Base-by-base conservation (phyloP, 768 basidiomycete genomes). In the Austroboletus festivus region DNA sequence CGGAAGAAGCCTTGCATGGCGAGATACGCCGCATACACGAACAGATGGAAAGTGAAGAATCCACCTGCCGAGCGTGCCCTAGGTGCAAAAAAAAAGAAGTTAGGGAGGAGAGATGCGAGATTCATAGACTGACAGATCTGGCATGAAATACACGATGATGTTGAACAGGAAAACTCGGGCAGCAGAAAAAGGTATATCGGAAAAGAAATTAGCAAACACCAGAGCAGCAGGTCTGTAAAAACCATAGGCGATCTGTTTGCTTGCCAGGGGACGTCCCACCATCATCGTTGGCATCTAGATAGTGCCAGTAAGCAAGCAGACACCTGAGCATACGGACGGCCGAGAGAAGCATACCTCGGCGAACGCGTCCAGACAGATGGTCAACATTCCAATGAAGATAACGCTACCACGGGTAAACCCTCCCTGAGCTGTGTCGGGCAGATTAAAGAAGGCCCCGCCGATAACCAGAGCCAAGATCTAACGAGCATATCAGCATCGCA, bases 321-420 rank as follows among this genome's bases (percentile, higher is more conserved):
- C 5, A 43, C 19, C 30, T 16, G 40, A 37, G 9, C 18, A 15
- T 19, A 46, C 45, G 28, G 50, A 16, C 16, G 4, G 24, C n/a
- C 18, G 21, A 42, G 26, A 46, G 55, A 60, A 44, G 64, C 68
- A 22, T 63, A 81, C 77, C 73, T 86, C 89, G 39, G 79, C 76
- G 56, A 88, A 89, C 0, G 85, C 85, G 57, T 88, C 83, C 45
- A 89, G 71, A 61, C 79, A 79, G 39, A 81, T 82, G 0, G 82
- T 79, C 38, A 93, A 65, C 49, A 89, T 65, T 15, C 81, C 81
- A 33, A 76, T 67, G 63, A 93, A 93, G 44, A 94, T 78, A 24
- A 92, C 81, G 68, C 87, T 77, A 39, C 89, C 90, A 53, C 92
- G 81, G 21, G 91, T 92, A 70, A 96, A 96, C 0, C 85, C 89